These are phyloP conservation scores for Kodamaea laetipori DNA, from an alignment of 805 yeast genomes.

Conservation along the genomic window DNA sequence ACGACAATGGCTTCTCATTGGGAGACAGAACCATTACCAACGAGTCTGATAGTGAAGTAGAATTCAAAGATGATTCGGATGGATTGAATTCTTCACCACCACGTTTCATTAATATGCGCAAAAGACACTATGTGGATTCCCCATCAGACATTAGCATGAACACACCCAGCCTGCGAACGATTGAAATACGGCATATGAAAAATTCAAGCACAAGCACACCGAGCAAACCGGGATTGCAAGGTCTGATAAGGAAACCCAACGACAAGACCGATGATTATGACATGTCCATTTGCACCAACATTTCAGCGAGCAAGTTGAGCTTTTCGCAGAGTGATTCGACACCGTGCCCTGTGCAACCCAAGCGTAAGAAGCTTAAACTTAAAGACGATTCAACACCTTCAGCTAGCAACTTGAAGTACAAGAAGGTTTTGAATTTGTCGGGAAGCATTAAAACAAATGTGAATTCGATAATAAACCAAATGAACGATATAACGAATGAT, in stretches of 20 bases:
- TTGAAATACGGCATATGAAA: constrained; percentile 14
- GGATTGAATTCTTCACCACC: constrained; percentile 20
- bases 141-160: constrained; percentile 28
- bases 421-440: constrained; percentile 32
- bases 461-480: constrained; percentile 21
- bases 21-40: constrained; percentile 33
- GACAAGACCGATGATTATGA: constrained; percentile 13
- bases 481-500: constrained; percentile 16
- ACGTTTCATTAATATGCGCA: constrained; percentile 25
- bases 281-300: constrained; percentile 24
- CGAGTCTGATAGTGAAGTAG: constrained; percentile 20
- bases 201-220: constrained; percentile 9
- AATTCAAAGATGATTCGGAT: constrained; percentile 13
- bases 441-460: constrained; percentile 33
- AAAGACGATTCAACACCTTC: constrained; percentile 26
- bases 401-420: constrained; percentile 21
- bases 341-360: constrained; percentile 46
- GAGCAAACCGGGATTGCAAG: constrained; percentile 1
- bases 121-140: constrained; percentile 28
- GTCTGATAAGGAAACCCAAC: neutral
- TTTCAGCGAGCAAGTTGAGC: constrained; percentile 24
- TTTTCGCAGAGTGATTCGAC: constrained; percentile 43
- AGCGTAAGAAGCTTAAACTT: constrained; percentile 36
- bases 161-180: constrained; percentile 24
- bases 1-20: constrained; percentile 18